Evolutionary conservation across 768 basidiomycete genomes (phyloP).

Genomic region (Boletus rex-veris): DNA sequence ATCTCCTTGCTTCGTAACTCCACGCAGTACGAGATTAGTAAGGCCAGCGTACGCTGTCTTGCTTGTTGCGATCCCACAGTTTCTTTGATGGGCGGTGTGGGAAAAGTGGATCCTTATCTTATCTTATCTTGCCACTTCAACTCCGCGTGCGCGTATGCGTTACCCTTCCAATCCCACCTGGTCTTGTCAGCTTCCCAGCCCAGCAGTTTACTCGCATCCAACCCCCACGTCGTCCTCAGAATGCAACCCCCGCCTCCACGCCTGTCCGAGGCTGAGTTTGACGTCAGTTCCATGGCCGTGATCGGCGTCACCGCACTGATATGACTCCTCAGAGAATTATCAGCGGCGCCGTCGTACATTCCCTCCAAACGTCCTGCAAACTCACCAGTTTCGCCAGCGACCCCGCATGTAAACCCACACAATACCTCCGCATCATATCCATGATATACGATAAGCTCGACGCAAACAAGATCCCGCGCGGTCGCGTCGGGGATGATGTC

Average conservation of each 20-base stretch:
- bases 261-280: conserved; percentile 16
- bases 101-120: background rate
- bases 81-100: too few relatives aligned
- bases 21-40: too few relatives aligned
- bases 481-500: conserved; percentile 3
- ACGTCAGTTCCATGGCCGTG: conserved; percentile 11
- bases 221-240: background rate
- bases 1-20: too few relatives aligned
- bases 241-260: background rate
- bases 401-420: conserved; percentile 12
- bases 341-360: conserved; percentile 6
- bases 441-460: conserved; percentile 22
- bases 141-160: conserved; percentile 4
- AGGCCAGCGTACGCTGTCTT: too few relatives aligned
- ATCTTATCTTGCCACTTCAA: background rate
- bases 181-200: background rate
- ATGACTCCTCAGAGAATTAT: conserved; percentile 12
- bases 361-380: conserved; percentile 11
- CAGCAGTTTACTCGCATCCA: background rate
- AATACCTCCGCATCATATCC: conserved; percentile 23
- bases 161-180: too few relatives aligned
- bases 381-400: conserved; percentile 14
- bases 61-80: too few relatives aligned
- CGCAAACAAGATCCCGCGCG: conserved; percentile 16
- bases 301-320: background rate